Percentiles rank a stretch among this genome's conserved stretches.
phyloP scores from a whole-genome alignment of 2,329 filamentous ascomycete genomes.

The Colletotrichum gigasporum region DNA sequence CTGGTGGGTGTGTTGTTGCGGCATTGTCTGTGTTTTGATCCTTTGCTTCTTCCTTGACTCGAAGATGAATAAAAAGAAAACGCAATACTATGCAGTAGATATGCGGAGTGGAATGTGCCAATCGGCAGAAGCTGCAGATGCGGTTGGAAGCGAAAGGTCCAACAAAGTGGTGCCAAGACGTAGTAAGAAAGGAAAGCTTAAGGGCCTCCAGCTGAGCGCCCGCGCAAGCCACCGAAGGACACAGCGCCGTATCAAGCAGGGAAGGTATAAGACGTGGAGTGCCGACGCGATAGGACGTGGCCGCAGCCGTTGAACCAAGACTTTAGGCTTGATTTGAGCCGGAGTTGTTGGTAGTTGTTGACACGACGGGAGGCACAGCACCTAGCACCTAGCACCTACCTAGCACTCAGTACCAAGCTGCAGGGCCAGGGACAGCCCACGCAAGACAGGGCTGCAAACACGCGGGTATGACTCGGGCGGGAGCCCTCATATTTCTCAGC shows the following conservation, averaged over 20 bases:
- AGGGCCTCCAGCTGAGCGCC: not conserved
- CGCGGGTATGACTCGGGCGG: not conserved
- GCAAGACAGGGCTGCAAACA: not conserved
- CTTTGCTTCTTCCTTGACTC: not conserved
- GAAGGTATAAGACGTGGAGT: not conserved
- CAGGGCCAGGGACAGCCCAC: too few relatives aligned
- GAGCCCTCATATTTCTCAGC: not conserved
- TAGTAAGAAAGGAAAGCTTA: conserved; percentile 23
- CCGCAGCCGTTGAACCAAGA: not conserved
- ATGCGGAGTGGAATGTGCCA: not conserved
- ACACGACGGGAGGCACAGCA: not conserved
- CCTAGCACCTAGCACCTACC: not conserved
- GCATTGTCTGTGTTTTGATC: too few relatives aligned
- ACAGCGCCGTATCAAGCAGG: not conserved
- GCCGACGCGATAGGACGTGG: not conserved
- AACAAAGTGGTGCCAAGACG: conserved; percentile 9
- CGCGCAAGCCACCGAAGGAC: not conserved
- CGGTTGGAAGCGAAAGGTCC: conserved; percentile 2
- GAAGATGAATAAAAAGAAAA: not conserved
- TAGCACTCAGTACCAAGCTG: not conserved
- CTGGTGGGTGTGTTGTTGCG: not conserved
- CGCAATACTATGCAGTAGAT: not conserved
- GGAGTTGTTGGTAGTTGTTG: not conserved
- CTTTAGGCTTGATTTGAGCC: not conserved
- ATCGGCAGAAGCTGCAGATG: not conserved